These are phyloP conservation scores for Neurospora sp. DNA, from an alignment of 495 filamentous ascomycete species.

Conservation along the genomic window DNA sequence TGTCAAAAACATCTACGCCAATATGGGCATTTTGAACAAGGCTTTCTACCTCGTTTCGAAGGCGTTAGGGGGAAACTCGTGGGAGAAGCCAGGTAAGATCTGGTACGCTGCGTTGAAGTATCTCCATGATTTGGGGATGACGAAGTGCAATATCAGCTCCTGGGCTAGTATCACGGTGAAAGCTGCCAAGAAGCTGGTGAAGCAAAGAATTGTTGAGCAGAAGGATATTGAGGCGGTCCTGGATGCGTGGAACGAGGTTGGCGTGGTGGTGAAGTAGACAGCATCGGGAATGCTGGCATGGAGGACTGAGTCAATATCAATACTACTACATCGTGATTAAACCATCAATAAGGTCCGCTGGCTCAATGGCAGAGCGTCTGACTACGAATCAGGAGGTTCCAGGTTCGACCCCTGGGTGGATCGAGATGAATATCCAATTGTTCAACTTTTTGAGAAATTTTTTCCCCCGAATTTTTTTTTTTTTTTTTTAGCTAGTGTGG, in stretches of 20 bases:
- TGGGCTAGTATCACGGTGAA: not conserved
- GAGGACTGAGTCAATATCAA: too few relatives aligned
- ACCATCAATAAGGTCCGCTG: not conserved
- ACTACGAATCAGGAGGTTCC: not conserved
- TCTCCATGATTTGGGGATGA: not conserved
- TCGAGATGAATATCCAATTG: not conserved
- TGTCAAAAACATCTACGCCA: not conserved
- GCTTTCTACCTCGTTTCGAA: not conserved
- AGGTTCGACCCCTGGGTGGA: not conserved
- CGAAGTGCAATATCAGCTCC: not conserved
- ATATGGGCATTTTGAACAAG: not conserved
- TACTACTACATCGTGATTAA: too few relatives aligned
- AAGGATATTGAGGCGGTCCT: not conserved
- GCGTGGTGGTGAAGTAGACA: not conserved
- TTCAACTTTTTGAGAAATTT: not conserved
- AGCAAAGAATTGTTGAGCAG: not conserved
- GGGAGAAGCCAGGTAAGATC: not conserved
- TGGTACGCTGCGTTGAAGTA: not conserved
- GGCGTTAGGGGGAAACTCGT: not conserved
- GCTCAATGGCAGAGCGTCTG: not conserved
- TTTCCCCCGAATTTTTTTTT: not conserved
- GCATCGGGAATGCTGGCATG: not conserved
- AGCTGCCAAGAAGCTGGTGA: not conserved
- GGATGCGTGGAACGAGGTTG: not conserved
- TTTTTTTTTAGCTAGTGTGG: not conserved